Evolutionary conservation across 2,329 filamentous ascomycete species (phyloP).

Genomic region (Mollisiaceae sp.): DNA sequence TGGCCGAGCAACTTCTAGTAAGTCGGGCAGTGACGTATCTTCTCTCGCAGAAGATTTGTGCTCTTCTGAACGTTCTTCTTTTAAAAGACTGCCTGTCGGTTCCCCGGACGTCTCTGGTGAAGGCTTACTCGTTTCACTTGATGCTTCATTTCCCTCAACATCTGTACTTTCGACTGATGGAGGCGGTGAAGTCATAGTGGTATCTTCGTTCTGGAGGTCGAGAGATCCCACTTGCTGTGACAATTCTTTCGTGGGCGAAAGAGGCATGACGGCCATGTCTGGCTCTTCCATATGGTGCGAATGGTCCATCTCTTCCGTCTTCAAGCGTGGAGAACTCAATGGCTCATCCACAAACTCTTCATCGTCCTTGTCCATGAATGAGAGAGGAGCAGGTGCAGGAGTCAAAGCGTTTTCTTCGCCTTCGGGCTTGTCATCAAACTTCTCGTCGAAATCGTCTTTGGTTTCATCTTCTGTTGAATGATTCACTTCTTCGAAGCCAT

Average conservation of each 20-base stretch:
- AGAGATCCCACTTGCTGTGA: conserved; percentile 39
- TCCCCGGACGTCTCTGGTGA: conserved; percentile 37
- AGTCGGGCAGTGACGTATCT: conserved; percentile 10
- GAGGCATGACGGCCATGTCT: conserved; percentile 60
- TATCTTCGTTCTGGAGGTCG: conserved; percentile 37
- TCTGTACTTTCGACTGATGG: conserved; percentile 28
- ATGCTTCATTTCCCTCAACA: conserved; percentile 26
- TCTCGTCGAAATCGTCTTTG: conserved; percentile 71
- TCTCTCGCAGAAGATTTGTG: conserved; percentile 5
- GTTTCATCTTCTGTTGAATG: conserved; percentile 73
- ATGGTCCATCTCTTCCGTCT: conserved; percentile 57
- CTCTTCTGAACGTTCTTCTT: conserved; percentile 24
- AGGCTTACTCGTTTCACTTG: conserved; percentile 27
- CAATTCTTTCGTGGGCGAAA: conserved; percentile 57
- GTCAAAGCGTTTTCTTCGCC: conserved; percentile 57
- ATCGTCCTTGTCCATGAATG: conserved; percentile 64
- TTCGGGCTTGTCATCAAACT: conserved; percentile 60
- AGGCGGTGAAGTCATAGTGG: conserved; percentile 36
- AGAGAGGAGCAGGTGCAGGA: conserved; percentile 43
- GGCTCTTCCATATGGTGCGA: conserved; percentile 56
- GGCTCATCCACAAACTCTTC: conserved; percentile 82
- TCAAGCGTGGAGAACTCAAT: conserved; percentile 69
- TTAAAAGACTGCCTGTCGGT: conserved; percentile 26
- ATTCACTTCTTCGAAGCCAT: conserved; percentile 91
- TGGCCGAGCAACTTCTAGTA: conserved; percentile 54